A percentile compares a stretch with the other conserved stretches of the same genome.
Evolutionary conservation across 352 stramenopile species (phyloP).

Genomic region (Pythium guiyangense): DNA sequence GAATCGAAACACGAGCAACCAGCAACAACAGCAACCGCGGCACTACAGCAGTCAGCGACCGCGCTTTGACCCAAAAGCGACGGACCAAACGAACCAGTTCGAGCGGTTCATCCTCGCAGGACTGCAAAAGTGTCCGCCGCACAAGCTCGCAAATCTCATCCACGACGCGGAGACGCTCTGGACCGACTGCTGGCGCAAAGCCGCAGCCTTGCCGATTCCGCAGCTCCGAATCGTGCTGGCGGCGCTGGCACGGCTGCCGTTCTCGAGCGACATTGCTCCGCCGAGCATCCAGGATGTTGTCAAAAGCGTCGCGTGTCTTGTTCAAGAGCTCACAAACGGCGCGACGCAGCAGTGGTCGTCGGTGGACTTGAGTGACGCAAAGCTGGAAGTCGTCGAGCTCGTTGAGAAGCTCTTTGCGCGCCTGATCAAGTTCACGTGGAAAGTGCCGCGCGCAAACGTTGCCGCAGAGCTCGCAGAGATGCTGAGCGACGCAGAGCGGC

Average conservation of each 20-base stretch:
- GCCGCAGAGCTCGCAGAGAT: constrained; percentile 51
- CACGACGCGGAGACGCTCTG: constrained; percentile 29
- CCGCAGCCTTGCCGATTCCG: constrained; percentile 25
- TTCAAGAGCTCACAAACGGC: constrained; percentile 20
- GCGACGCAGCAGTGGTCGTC: neutral
- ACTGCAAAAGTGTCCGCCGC: constrained; percentile 34
- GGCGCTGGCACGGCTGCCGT: constrained; percentile 41
- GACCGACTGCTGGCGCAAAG: constrained; percentile 42
- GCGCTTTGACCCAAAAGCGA: neutral
- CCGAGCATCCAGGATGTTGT: constrained; percentile 29
- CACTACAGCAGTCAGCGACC: neutral
- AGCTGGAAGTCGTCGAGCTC: constrained; percentile 12
- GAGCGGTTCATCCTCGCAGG: constrained; percentile 40
- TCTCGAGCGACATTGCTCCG: constrained; percentile 25
- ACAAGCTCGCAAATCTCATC: constrained; percentile 33
- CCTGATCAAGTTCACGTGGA: constrained; percentile 74
- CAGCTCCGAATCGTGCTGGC: constrained; percentile 37
- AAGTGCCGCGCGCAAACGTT: constrained; percentile 47
- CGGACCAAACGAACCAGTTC: constrained; percentile 5
- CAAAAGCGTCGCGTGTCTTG: constrained; percentile 39
- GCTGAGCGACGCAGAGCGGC: constrained; percentile 39
- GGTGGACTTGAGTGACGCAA: constrained; percentile 2
- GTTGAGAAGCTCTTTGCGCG: constrained; percentile 19
- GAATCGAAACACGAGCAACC: constrained; percentile 2
- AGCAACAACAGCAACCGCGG: neutral